phyloP scores from a whole-genome alignment of 371 early-diverging fungal species.

The Cokeromyces recurvatus region DNA sequence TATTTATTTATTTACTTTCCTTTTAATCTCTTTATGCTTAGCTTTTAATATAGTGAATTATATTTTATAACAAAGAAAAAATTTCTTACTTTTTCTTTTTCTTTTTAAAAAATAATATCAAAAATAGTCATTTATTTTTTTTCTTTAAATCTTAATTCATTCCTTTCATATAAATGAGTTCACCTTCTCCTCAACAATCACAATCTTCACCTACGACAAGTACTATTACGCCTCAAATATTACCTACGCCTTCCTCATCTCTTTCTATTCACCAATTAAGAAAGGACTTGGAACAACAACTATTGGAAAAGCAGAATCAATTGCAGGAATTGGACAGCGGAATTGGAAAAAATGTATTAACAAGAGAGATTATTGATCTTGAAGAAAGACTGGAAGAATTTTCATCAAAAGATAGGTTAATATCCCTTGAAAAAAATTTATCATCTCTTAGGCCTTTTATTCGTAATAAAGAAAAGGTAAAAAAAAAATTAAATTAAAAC shows the following conservation, averaged over 20 bases:
- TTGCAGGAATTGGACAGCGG: slow-evolving; percentile 39
- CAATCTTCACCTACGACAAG: slow-evolving; percentile 33
- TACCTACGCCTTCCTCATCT: slow-evolving; percentile 44
- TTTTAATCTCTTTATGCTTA: too few species aligned
- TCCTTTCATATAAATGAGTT: slow-evolving; percentile 12
- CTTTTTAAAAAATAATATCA: not conserved
- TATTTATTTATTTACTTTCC: too few species aligned
- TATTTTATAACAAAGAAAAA: too few species aligned
- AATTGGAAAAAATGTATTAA: slow-evolving; percentile 41
- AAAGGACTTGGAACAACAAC: slow-evolving; percentile 37
- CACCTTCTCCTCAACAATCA: slow-evolving; percentile 36
- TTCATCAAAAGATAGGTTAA: slow-evolving; percentile 26
- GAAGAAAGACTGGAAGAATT: slow-evolving; percentile 31
- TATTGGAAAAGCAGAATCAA: slow-evolving; percentile 40
- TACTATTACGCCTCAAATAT: slow-evolving; percentile 18
- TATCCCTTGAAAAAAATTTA: slow-evolving; percentile 36
- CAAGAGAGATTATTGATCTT: slow-evolving; percentile 39
- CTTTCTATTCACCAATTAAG: slow-evolving; percentile 20
- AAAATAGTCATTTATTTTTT: not conserved
- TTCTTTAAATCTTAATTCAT: not conserved
- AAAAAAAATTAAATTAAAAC: slow-evolving; percentile 4
- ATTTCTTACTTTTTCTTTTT: too few species aligned
- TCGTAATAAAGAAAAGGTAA: slow-evolving; percentile 32
- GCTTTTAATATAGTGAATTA: too few species aligned
- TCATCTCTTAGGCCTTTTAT: slow-evolving; percentile 19